Conservation (phyloP, 495 filamentous ascomycete species). For the Lentithecium fluviatile region DNA sequence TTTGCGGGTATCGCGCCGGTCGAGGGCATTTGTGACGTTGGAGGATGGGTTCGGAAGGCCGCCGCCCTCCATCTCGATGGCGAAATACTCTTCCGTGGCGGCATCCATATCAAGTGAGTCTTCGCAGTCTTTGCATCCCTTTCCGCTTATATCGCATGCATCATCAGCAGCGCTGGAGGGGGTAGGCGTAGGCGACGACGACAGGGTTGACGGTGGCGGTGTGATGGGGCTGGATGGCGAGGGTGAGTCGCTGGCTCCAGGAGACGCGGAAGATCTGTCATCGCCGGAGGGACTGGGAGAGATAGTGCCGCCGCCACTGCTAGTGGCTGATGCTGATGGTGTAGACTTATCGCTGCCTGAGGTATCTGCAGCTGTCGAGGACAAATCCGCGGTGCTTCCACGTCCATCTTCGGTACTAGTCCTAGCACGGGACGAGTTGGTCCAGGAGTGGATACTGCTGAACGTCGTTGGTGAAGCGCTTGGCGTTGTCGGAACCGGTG, state of each 20-base stretch:
- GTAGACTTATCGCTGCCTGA: too few relatives aligned
- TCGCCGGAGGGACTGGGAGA: too few relatives aligned
- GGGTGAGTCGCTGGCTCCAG: too few relatives aligned
- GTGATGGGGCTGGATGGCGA: too few relatives aligned
- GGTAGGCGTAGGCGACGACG: background rate
- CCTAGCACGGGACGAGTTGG: slow-evolving; percentile 1
- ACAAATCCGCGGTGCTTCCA: too few relatives aligned
- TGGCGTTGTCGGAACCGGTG: background rate
- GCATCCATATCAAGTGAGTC: slow-evolving; percentile 8
- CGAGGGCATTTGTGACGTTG: background rate
- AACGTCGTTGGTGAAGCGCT: background rate
- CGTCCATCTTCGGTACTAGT: background rate
- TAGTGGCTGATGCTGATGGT: too few relatives aligned
- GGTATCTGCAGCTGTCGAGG: too few relatives aligned
- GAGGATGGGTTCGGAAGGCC: background rate
- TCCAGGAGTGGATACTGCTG: background rate
- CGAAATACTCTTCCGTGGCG: slow-evolving; percentile 14
- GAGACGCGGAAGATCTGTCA: too few relatives aligned
- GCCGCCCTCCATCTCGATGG: slow-evolving; percentile 1
- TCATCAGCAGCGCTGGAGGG: background rate
- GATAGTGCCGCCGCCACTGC: too few relatives aligned
- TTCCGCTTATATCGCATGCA: slow-evolving; percentile 7
- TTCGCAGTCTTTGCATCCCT: slow-evolving; percentile 2
- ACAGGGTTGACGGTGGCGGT: background rate
- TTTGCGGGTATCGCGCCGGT: slow-evolving; percentile 2